Conservation (phyloP, 1,284 basidiomycete species). For the Calocybe gambosa region DNA sequence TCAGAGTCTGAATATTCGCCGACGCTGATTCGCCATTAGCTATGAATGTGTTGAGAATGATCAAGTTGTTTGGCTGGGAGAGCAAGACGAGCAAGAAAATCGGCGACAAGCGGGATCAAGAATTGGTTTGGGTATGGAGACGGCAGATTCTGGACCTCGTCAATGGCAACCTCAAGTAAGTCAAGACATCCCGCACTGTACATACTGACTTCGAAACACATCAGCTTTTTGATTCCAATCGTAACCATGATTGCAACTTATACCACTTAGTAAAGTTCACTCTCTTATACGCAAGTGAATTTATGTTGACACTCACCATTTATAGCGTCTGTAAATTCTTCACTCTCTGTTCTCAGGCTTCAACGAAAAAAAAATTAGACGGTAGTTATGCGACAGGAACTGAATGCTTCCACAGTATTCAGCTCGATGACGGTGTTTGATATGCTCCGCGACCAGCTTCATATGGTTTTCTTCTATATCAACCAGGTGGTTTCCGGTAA, state of each 20-base stretch:
- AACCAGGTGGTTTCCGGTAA: constrained; percentile 20
- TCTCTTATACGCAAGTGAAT: not conserved
- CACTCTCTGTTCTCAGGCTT: constrained; percentile 10
- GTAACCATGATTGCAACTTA: constrained; percentile 65
- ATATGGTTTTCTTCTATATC: constrained; percentile 24
- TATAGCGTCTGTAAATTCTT: constrained; percentile 19
- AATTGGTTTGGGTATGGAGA: constrained; percentile 42
- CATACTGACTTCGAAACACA: not conserved
- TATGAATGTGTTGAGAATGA: constrained; percentile 48
- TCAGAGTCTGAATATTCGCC: not conserved
- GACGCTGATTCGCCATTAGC: constrained; percentile 22
- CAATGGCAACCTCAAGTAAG: constrained; percentile 39
- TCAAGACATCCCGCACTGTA: constrained; percentile 15
- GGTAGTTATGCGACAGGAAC: constrained; percentile 30
- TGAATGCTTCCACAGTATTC: constrained; percentile 35
- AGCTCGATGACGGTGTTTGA: constrained; percentile 41
- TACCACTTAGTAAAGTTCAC: constrained; percentile 38
- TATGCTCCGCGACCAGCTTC: constrained; percentile 34
- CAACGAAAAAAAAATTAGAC: constrained; percentile 23
- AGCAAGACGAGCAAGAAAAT: constrained; percentile 45
- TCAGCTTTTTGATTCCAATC: constrained; percentile 56
- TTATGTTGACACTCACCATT: not conserved
- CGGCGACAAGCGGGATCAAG: constrained; percentile 45
- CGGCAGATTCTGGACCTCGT: constrained; percentile 37
- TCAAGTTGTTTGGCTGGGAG: constrained; percentile 72